A percentile compares a stretch with the other conserved stretches of the same genome.
Evolutionary conservation across 805 yeast species (phyloP).

Genomic region (Saccharomycopsis amapae): DNA sequence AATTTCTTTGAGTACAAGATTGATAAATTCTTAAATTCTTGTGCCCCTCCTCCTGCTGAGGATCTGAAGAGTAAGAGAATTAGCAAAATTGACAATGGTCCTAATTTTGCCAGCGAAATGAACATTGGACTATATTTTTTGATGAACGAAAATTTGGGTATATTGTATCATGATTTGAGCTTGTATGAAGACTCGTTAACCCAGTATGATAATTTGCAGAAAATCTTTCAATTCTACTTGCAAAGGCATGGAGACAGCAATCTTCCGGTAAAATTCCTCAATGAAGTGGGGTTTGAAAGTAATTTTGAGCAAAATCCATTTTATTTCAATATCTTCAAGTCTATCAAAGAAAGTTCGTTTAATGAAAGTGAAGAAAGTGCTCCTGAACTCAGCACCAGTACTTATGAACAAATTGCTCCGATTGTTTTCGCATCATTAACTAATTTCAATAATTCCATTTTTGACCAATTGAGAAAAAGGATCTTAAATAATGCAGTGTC

Average conservation of each 20-base stretch:
- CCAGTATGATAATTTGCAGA: conserved; percentile 42
- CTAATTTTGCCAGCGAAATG: conserved; percentile 34
- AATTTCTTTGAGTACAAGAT: conserved; percentile 34
- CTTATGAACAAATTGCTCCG: conserved; percentile 17
- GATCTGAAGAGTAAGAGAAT: not conserved
- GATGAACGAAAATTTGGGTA: conserved; percentile 44
- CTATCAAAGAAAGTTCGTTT: conserved; percentile 12
- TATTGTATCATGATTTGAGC: conserved; percentile 46
- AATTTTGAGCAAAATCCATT: conserved; percentile 15
- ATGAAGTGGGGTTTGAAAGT: conserved; percentile 17
- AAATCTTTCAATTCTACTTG: conserved; percentile 26
- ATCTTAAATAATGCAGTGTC: conserved; percentile 13
- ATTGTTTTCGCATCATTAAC: conserved; percentile 15
- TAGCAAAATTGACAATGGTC: conserved; percentile 5
- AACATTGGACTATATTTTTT: conserved; percentile 38
- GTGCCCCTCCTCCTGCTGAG: not conserved
- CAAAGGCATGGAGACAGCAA: conserved; percentile 7
- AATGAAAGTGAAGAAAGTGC: not conserved
- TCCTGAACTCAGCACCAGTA: conserved; percentile 4
- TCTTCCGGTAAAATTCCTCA: conserved; percentile 5
- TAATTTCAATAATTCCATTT: conserved; percentile 12
- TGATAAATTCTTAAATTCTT: conserved; percentile 27
- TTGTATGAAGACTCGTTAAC: conserved; percentile 54
- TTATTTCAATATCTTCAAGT: conserved; percentile 18
- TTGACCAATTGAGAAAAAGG: conserved; percentile 11